Evolutionary conservation across 805 yeast genomes (phyloP).

Genomic region (Barnettozyma vustinii): DNA sequence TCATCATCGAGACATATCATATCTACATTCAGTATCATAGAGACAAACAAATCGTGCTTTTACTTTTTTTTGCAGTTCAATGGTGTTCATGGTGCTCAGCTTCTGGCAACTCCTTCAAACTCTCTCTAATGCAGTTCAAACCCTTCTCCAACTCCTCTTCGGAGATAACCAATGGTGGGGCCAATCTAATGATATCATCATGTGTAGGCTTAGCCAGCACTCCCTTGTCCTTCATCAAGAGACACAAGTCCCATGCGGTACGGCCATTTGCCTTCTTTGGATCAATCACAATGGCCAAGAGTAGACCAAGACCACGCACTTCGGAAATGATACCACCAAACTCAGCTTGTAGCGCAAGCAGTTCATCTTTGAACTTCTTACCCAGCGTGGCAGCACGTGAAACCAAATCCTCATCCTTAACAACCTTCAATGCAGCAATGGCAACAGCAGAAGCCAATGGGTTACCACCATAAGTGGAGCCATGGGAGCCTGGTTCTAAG

Average conservation of each 20-base stretch:
- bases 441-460: slow-evolving; percentile 92
- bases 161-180: slow-evolving; percentile 91
- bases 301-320: slow-evolving; percentile 68
- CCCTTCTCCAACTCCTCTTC: slow-evolving; percentile 83
- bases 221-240: slow-evolving; percentile 82
- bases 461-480: slow-evolving; percentile 97
- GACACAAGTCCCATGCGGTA: slow-evolving; percentile 94
- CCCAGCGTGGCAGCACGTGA: slow-evolving; percentile 76
- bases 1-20: too few relatives aligned
- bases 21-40: too few relatives aligned
- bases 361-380: slow-evolving; percentile 54
- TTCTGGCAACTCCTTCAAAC: slow-evolving; percentile 51
- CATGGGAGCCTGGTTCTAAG: slow-evolving; percentile 93
- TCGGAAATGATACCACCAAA: slow-evolving; percentile 52
- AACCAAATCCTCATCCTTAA: slow-evolving; percentile 78
- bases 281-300: slow-evolving; percentile 90
- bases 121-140: slow-evolving; percentile 60
- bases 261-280: slow-evolving; percentile 77
- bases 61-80: not conserved
- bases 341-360: slow-evolving; percentile 45
- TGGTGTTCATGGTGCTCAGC: slow-evolving; percentile 39
- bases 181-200: slow-evolving; percentile 89
- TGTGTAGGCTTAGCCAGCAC: slow-evolving; percentile 96
- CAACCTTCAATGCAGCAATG: slow-evolving; percentile 87
- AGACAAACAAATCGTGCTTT: not conserved